Evolutionary conservation across 2,329 filamentous ascomycete species (phyloP), one percentile per base, ranked within the genome.

Genomic region (Epichloe uncinata): DNA sequence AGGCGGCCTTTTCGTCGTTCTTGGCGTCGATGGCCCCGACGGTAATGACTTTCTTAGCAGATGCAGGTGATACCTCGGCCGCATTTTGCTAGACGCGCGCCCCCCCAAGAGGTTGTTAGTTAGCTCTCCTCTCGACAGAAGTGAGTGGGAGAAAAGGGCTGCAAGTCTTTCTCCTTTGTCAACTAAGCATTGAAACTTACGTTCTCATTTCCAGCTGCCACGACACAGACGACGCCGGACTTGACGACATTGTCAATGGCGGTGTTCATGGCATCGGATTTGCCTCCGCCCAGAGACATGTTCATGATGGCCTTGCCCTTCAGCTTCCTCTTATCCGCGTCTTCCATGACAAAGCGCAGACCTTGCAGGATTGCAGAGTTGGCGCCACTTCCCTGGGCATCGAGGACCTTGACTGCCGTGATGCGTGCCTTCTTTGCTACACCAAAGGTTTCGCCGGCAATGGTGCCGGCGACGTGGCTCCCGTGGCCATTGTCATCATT

Each of bases 381-480:
- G 56, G 58, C 57, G 30, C 68, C 68, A 12, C 56, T 55, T 22
- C 68, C 68, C 4, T 59, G 44, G 41, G 59, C 73, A 50, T 72
- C 73, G n/a, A 81, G 69, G 7, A 82, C 78, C 70, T 82, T 83
- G 65, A 83, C 77, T 37, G 72, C 76, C 48, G 74, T 60, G 40
- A 81, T 63, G 49, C 67, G 65, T 50, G 71, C 72, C 49, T 73
- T 73, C 67, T 81, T 81, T 57, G 79, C 77, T 5, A 83, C 78
- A 54, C 81, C 81, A 52, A 77, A 82, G 3, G 75, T 81, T 48
- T 66, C 69, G 35, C 78, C 77, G 20, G 69, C 81, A 42, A 82
- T 75, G 15, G 78, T 84, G 22, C 78, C 81, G 9, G 78, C 73
- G 26, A 81, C 78, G 66, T 84, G 81, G 50, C 71, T 79, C 40